A percentile compares a stretch with the other conserved stretches of the same genome.
Conservation (phyloP, 495 filamentous ascomycete species). For the Penicillium roqueforti region DNA sequence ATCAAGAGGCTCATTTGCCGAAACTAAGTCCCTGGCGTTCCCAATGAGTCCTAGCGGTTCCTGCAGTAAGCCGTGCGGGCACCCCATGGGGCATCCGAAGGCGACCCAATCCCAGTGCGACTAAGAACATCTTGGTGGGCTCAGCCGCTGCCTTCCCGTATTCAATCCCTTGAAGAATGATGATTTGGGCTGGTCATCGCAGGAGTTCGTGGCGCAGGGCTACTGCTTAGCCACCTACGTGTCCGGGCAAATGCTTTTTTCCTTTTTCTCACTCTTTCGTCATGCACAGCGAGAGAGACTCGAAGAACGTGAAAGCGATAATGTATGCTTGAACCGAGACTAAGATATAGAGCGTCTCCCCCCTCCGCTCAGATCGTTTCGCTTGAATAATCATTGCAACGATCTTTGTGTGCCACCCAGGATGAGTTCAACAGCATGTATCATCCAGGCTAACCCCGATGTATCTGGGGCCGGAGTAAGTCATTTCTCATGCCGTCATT, state of each 20-base stretch:
- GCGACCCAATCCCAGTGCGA: conserved; percentile 12
- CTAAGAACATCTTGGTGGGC: not conserved
- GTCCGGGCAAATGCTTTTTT: not conserved
- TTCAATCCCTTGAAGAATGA: not conserved
- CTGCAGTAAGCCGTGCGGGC: conserved; percentile 10
- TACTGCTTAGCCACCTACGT: not conserved
- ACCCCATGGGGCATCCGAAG: conserved; percentile 4
- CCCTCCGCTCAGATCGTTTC: not conserved
- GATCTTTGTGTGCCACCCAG: not conserved
- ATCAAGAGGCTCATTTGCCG: conserved; percentile 1
- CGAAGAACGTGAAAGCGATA: not conserved
- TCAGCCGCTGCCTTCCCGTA: not conserved
- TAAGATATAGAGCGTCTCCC: not conserved
- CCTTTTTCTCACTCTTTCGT: not conserved
- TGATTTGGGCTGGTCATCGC: not conserved
- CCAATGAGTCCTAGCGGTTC: not conserved
- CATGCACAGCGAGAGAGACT: not conserved
- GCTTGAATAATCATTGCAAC: not conserved
- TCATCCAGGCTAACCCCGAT: conserved; percentile 16
- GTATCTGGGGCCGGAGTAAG: conserved; percentile 17
- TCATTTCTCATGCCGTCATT: not conserved
- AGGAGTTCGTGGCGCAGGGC: conserved; percentile 4
- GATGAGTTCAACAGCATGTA: conserved; percentile 15
- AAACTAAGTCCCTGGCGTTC: conserved; percentile 3
- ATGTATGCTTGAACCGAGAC: not conserved